A percentile compares a stretch with the other conserved stretches of the same genome.
Conservation (phyloP, 352 stramenopile genomes). For the Peronospora destructor region DNA sequence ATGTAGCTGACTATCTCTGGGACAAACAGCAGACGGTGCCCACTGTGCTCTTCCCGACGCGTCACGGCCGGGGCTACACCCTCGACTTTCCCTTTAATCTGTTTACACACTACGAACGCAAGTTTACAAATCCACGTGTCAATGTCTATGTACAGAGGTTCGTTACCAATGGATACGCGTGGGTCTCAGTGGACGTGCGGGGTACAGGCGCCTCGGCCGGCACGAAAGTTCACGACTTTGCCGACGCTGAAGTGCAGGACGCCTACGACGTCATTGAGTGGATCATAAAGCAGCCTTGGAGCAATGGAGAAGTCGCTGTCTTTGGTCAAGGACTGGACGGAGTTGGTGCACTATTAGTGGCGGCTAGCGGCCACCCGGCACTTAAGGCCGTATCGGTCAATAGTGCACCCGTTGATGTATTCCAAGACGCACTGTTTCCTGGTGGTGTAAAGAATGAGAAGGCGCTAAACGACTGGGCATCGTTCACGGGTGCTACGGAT, state of each 20-base stretch:
- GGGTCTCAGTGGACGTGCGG: constrained; percentile 69
- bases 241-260: constrained; percentile 60
- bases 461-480: constrained; percentile 51
- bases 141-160: constrained; percentile 69
- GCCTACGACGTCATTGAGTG: constrained; percentile 75
- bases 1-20: constrained; percentile 60
- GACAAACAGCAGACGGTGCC: constrained; percentile 53
- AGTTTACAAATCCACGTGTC: constrained; percentile 77
- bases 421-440: constrained; percentile 63
- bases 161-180: constrained; percentile 66
- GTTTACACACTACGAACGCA: constrained; percentile 54
- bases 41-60: constrained; percentile 64
- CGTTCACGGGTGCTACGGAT: constrained; percentile 72
- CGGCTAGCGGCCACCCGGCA: constrained; percentile 50
- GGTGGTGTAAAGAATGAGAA: constrained; percentile 74
- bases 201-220: constrained; percentile 69
- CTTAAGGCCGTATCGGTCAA: constrained; percentile 72
- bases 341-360: constrained; percentile 54
- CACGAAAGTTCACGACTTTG: constrained; percentile 58
- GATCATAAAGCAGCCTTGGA: constrained; percentile 74
- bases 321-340: constrained; percentile 73
- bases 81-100: constrained; percentile 75
- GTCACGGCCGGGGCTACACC: constrained; percentile 72
- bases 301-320: constrained; percentile 63
- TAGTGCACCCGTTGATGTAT: constrained; percentile 61